phyloP scores from a whole-genome alignment of 2,329 filamentous ascomycete genomes.

The Colletotrichum truncatum region DNA sequence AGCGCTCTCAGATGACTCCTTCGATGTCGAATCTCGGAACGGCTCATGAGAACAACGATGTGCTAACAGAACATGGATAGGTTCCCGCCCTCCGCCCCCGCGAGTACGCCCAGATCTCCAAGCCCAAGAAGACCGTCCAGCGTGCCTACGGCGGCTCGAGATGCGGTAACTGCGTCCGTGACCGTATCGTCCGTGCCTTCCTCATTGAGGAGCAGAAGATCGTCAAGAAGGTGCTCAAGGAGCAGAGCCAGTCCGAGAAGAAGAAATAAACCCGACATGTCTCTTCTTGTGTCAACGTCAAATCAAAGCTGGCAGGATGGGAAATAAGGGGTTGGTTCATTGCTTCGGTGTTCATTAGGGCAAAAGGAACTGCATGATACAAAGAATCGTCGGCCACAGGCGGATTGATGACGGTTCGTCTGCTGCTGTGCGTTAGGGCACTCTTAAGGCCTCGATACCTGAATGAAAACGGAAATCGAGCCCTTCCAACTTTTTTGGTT shows the following conservation, averaged over 20 bases:
- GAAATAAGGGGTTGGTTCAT: conserved; percentile 52
- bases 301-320: conserved; percentile 32
- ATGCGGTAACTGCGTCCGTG: conserved; percentile 98
- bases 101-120: conserved; percentile 96
- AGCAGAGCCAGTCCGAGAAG: conserved; percentile 82
- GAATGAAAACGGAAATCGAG: conserved; percentile 34
- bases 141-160: conserved; percentile 98
- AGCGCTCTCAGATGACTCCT: conserved; percentile 13
- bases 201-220: conserved; percentile 99
- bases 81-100: conserved; percentile 96
- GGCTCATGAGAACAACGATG: not conserved
- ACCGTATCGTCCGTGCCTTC: conserved; percentile 98
- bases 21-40: not conserved
- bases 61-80: conserved; percentile 54
- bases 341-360: conserved; percentile 63
- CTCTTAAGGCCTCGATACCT: conserved; percentile 32
- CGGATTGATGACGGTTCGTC: conserved; percentile 45
- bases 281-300: conserved; percentile 33
- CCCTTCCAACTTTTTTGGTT: conserved; percentile 15
- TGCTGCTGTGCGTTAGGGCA: conserved; percentile 51
- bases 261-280: conserved; percentile 67
- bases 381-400: conserved; percentile 36
- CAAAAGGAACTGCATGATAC: conserved; percentile 60
- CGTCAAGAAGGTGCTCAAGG: conserved; percentile 99
- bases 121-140: conserved; percentile 99